Evolutionary conservation across 1,284 basidiomycete genomes (phyloP).

Genomic region (Bjerkandera adusta): DNA sequence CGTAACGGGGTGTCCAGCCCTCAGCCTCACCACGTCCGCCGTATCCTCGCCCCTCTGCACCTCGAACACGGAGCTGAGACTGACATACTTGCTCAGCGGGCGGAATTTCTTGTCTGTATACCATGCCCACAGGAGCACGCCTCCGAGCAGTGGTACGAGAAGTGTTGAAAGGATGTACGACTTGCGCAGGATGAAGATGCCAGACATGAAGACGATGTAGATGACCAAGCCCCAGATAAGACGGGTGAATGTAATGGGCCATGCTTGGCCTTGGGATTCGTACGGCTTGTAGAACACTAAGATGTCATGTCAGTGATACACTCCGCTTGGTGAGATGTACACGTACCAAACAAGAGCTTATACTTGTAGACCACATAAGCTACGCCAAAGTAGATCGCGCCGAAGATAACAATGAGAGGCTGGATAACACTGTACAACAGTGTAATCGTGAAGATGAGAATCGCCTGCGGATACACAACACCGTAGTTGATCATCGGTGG

Average conservation of each 20-base stretch:
- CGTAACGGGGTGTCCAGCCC: slow-evolving; percentile 79
- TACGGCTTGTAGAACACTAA: slow-evolving; percentile 92
- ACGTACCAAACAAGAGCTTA: slow-evolving; percentile 88
- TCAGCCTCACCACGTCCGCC: slow-evolving; percentile 69
- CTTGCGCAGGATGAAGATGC: slow-evolving; percentile 86
- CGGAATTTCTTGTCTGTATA: slow-evolving; percentile 69
- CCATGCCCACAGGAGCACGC: slow-evolving; percentile 81
- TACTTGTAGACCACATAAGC: slow-evolving; percentile 98
- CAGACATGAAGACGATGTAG: slow-evolving; percentile 91
- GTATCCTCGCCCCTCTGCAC: slow-evolving; percentile 84
- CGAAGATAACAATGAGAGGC: slow-evolving; percentile 92
- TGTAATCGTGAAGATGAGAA: slow-evolving; percentile 94
- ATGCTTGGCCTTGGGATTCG: slow-evolving; percentile 90
- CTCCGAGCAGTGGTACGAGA: slow-evolving; percentile 75
- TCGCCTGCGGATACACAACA: slow-evolving; percentile 89
- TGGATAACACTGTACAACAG: slow-evolving; percentile 94
- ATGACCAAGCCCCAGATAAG: slow-evolving; percentile 87
- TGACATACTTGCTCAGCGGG: slow-evolving; percentile 82
- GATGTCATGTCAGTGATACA: neutral
- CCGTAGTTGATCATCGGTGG: slow-evolving; percentile 97
- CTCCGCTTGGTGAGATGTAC: neutral
- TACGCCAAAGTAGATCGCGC: slow-evolving; percentile 91
- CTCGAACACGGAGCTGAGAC: slow-evolving; percentile 83
- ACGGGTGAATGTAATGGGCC: slow-evolving; percentile 89
- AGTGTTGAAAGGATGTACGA: slow-evolving; percentile 76